phyloP scores from a whole-genome alignment of 2,329 filamentous ascomycete genomes.

The Fusarium musae region DNA sequence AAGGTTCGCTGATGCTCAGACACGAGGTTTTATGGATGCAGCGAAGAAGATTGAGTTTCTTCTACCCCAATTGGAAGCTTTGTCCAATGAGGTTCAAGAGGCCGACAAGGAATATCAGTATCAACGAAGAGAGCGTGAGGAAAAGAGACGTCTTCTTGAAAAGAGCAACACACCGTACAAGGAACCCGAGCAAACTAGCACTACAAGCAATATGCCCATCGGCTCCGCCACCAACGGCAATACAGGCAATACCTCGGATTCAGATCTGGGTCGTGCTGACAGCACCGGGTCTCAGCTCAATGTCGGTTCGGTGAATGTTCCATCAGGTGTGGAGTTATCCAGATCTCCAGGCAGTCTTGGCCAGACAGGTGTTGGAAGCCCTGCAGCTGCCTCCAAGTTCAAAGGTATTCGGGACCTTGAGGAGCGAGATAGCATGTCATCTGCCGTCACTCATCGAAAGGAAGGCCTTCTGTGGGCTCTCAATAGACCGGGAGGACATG shows the following conservation, averaged over 20 bases:
- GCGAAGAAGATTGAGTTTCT: conserved; percentile 89
- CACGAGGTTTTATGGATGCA: conserved; percentile 81
- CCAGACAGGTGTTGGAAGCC: conserved; percentile 60
- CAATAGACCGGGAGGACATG: conserved; percentile 91
- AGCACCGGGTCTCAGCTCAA: conserved; percentile 77
- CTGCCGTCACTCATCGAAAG: conserved; percentile 75
- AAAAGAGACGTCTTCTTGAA: conserved; percentile 89
- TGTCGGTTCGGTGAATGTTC: conserved; percentile 47
- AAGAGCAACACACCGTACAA: conserved; percentile 82
- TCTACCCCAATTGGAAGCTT: conserved; percentile 87
- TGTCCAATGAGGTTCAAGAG: conserved; percentile 88
- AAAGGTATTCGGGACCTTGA: conserved; percentile 93
- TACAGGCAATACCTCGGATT: conserved; percentile 67
- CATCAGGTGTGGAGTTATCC: conserved; percentile 57
- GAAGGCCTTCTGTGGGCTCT: conserved; percentile 96
- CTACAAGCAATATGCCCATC: conserved; percentile 50
- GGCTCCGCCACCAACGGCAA: conserved; percentile 56
- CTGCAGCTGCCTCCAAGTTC: conserved; percentile 72
- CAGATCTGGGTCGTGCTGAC: conserved; percentile 77
- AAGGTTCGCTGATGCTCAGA: conserved; percentile 91
- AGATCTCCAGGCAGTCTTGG: conserved; percentile 67
- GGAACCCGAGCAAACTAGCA: conserved; percentile 71
- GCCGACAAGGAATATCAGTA: conserved; percentile 98
- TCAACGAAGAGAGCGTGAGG: conserved; percentile 92
- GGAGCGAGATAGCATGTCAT: conserved; percentile 74